Evolutionary conservation across 805 yeast species (phyloP), one percentile per base, ranked within the genome.

Genomic region (Novakomyces olei): DNA sequence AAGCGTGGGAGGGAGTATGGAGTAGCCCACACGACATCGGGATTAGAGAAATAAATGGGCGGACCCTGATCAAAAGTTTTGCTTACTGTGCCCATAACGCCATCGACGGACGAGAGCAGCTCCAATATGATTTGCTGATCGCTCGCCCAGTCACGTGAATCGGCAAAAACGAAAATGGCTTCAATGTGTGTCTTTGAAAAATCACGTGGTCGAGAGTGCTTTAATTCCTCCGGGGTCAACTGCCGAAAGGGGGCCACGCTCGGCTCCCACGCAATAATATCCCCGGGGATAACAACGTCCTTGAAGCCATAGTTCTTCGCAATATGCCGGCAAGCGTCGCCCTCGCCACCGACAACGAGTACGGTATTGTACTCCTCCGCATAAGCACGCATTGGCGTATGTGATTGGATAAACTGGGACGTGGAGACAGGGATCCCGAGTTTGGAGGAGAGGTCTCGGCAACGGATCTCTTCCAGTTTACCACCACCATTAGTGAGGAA

Each of bases 401-500:
- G 92, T 39, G 92, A 92, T 53, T 80, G 93, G 44, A 80, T 75
- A 37, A 80, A 75, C 55, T 80, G 93, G 34, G 70, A 79, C 28
- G 69, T 69, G 8, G 72, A 65, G 37, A 80, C 67, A 26, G 63
- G 63, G 26, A 67, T 54, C 15, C 61, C 65, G 39, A 80, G 60
- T 41, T 79, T 57, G 36, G 62, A 59, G 27, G 72, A 58, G 45
- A 80, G 60, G 41, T 78, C 88, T 35, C 62, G 64, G 31, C 85
- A 75, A 43, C 94, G 61, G 6, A 65, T 71, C 35, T 57, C 48
- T 50, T 80, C 94, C 5, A 79, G 73, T 46, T 75, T 68, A 32
- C 94, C 94, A 42, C 93, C 92, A 43, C 94, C 94, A 50, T 80
- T 80, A 37, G 94, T 80, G 39, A 80, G 81, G 48, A 74, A 72